These are phyloP conservation scores for Lachnellula subtilissima DNA, from an alignment of 2,329 filamentous ascomycete species.

Conservation along the genomic window DNA sequence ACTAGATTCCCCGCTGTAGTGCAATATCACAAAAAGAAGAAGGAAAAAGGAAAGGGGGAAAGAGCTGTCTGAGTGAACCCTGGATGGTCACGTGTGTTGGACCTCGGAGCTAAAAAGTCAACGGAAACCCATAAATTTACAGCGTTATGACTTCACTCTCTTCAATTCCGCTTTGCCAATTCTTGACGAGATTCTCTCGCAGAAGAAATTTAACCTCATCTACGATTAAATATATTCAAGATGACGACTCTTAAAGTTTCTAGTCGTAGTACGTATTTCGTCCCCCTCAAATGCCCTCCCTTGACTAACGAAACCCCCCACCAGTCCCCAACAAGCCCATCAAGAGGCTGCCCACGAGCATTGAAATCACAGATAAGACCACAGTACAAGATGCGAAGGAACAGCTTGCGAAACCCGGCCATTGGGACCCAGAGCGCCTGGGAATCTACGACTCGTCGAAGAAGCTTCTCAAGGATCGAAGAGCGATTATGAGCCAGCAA, in stretches of 20 bases:
- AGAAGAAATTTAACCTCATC: neutral
- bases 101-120: no score
- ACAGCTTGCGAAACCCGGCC: slow-evolving; percentile 55
- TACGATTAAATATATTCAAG: neutral
- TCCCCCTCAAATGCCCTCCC: neutral
- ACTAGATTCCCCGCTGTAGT: no score
- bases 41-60: no score
- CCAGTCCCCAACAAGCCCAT: slow-evolving; percentile 30
- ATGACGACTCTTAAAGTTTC: neutral
- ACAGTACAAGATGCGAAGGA: slow-evolving; percentile 59
- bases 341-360: slow-evolving; percentile 49
- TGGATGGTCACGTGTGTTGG: no score
- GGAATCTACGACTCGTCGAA: slow-evolving; percentile 57
- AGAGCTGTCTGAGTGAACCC: no score
- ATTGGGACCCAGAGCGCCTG: slow-evolving; percentile 48
- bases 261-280: neutral
- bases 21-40: no score
- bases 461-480: slow-evolving; percentile 60
- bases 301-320: neutral
- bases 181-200: neutral
- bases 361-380: slow-evolving; percentile 39
- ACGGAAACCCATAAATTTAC: no score
- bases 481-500: slow-evolving; percentile 47
- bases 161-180: no score
- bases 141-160: no score